phyloP scores from a whole-genome alignment of 2,329 filamentous ascomycete genomes.

The Penicillium nordicum region DNA sequence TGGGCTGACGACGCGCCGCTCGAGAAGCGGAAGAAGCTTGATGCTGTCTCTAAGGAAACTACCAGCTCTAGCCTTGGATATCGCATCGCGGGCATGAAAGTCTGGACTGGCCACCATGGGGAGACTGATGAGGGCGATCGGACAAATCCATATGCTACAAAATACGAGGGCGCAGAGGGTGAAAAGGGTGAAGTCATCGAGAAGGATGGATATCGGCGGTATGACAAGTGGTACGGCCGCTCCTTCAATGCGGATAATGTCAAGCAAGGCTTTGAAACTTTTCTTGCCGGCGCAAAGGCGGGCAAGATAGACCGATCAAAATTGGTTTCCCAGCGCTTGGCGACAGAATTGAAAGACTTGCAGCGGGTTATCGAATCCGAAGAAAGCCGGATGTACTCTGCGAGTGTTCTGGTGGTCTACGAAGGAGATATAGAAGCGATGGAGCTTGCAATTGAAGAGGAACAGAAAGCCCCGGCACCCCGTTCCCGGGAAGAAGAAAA shows the following conservation, averaged over 20 bases:
- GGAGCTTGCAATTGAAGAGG: constrained; percentile 46
- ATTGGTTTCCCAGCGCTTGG: constrained; percentile 42
- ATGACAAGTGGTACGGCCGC: constrained; percentile 65
- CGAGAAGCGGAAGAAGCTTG: constrained; percentile 57
- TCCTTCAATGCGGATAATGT: constrained; percentile 56
- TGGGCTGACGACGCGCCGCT: constrained; percentile 71
- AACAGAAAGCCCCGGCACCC: constrained; percentile 36
- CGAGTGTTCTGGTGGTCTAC: constrained; percentile 63
- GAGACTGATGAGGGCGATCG: constrained; percentile 31
- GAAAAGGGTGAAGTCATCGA: constrained; percentile 42
- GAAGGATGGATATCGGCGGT: constrained; percentile 55
- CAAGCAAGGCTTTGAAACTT: constrained; percentile 56
- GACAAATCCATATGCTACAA: constrained; percentile 34
- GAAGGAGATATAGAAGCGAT: constrained; percentile 60
- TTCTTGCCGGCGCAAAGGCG: constrained; percentile 48
- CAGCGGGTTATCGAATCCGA: constrained; percentile 51
- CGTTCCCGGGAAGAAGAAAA: constrained; percentile 30
- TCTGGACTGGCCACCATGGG: constrained; percentile 47
- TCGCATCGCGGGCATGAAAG: constrained; percentile 63
- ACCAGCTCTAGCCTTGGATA: constrained; percentile 61
- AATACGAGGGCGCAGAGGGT: constrained; percentile 50
- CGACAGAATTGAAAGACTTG: constrained; percentile 43
- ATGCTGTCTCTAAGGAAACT: constrained; percentile 57
- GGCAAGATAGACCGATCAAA: constrained; percentile 44
- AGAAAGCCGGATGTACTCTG: constrained; percentile 66